phyloP scores from a whole-genome alignment of 2,329 filamentous ascomycete species.

The Fusarium chaquense region DNA sequence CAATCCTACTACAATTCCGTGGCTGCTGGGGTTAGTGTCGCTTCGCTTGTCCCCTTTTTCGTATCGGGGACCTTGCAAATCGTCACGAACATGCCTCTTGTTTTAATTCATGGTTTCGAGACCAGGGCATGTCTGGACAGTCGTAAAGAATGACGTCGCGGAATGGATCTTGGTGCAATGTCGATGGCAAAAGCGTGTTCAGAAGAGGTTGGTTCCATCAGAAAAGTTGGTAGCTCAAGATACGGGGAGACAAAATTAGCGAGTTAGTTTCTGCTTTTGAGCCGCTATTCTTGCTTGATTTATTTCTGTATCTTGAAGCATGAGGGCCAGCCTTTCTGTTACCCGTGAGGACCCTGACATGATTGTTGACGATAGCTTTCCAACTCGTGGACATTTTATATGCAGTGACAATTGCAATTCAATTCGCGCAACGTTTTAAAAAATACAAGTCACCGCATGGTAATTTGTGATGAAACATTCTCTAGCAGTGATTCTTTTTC shows the following conservation, averaged over 20 bases:
- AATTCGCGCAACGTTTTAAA: rapidly evolving
- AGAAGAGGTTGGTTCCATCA: not conserved
- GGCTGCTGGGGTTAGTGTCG: not conserved
- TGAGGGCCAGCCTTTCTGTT: too few species aligned
- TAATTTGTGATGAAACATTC: not conserved
- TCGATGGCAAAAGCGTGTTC: not conserved
- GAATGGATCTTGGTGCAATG: not conserved
- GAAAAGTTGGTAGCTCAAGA: too few species aligned
- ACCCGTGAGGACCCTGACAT: too few species aligned
- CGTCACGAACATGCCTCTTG: not conserved
- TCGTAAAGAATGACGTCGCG: not conserved
- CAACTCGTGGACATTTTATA: too few species aligned
- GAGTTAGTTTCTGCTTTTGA: too few species aligned
- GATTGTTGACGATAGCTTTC: too few species aligned
- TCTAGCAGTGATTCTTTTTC: not conserved
- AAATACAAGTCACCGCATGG: too few species aligned
- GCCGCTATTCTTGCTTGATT: too few species aligned
- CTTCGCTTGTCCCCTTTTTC: not conserved
- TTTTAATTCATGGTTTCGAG: not conserved
- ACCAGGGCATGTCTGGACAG: not conserved
- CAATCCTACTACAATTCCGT: not conserved
- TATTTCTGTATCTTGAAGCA: too few species aligned
- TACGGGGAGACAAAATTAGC: too few species aligned
- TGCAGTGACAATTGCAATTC: too few species aligned
- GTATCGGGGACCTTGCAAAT: not conserved